A percentile compares a stretch with the other conserved stretches of the same genome.
These are phyloP conservation scores for Lactifluus piperatus DNA, from an alignment of 768 basidiomycete genomes.

Conservation along the genomic window DNA sequence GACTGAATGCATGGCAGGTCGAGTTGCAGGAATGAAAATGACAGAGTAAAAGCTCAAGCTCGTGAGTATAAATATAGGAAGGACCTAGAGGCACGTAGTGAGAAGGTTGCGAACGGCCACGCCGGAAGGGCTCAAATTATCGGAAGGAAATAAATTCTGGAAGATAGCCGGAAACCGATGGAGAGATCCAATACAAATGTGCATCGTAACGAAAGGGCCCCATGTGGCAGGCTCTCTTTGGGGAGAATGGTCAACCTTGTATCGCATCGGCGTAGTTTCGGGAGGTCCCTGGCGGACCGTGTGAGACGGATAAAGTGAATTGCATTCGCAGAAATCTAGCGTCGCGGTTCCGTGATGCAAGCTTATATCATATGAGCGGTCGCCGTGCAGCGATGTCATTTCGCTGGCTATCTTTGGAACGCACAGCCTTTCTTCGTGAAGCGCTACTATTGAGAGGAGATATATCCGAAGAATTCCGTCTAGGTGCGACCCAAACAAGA, in stretches of 20 bases:
- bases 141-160: not conserved
- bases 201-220: not conserved
- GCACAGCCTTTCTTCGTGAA: not conserved
- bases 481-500: not conserved
- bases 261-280: conserved; percentile 3
- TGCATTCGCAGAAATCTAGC: not conserved
- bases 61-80: conserved; percentile 6
- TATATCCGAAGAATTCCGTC: not conserved
- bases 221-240: not conserved
- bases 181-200: conserved; percentile 6
- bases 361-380: not conserved
- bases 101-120: not conserved
- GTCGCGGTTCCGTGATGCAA: not conserved
- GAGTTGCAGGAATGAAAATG: not conserved
- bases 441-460: not conserved
- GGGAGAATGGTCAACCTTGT: not conserved
- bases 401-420: not conserved
- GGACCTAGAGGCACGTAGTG: not conserved
- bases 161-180: conserved; percentile 5
- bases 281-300: not conserved
- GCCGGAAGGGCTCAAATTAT: not conserved
- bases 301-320: not conserved
- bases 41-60: not conserved
- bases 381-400: not conserved
- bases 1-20: conserved; percentile 34